Base-by-base conservation (phyloP, 1,284 basidiomycete genomes). In the Chalciporus sp. region DNA sequence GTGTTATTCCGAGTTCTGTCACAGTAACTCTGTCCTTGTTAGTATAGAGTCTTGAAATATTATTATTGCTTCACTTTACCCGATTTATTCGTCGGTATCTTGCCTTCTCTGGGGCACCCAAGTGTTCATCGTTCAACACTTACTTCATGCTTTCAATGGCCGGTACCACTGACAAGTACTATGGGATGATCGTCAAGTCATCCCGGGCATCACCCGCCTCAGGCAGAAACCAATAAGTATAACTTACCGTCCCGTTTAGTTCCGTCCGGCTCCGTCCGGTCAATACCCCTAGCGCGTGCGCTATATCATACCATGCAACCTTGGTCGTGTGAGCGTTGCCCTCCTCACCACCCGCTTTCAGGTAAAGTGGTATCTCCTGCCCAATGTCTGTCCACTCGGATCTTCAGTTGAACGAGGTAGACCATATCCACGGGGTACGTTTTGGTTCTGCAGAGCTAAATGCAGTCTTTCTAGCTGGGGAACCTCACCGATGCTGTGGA, bases 401-500 rank as follows among this genome's bases (percentile, higher is more conserved):
- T 47, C 42, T 58, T n/a, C 51, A 53, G 51, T 68, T 79, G 46
- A 76, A 74, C 60, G 76, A 82, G 74, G 78, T 78, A 58, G 55
- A 63, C 33, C 43, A 43, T 44, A 31, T 33, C 37, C 35, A 27
- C 50, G 23, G 37, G 6, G 23, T 23, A 23, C 23, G 23, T 27
- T 9, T 6, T 31, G 31, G 31, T 23, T 33, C 33, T 10, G 16
- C 42, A 31, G 33, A 42, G 46, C 52, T 50, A 19, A 42, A 42
- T 4, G 20, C 10, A 44, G 10, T 7, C 42, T n/a, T 52, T 44
- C 41, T 61, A 84, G 82, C 61, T 83, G 44, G 78, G 75, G 53
- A 75, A 73, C 57, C 68, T 81, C 50, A 68, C 72, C 49, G 82
- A 84, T 55, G 83, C 83, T 12, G 67, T 85, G 45, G 76, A 80